A percentile compares a stretch with the other conserved stretches of the same genome.
Conservation (phyloP, 805 yeast genomes). For the Trichomonascus vanleenenianus region DNA sequence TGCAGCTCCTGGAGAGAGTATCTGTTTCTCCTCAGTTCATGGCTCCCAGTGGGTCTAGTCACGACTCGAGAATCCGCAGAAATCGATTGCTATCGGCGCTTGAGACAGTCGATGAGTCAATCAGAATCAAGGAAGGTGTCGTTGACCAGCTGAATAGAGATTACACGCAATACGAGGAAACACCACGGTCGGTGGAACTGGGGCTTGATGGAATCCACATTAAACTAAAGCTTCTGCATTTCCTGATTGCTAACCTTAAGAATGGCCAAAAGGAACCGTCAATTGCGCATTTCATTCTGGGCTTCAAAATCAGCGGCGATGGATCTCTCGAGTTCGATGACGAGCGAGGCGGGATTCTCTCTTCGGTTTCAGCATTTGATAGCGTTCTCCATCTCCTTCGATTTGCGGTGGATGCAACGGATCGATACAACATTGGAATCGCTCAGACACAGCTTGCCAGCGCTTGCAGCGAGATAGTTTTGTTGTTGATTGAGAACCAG, state of each 20-base stretch:
- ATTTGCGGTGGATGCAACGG: constrained; percentile 36
- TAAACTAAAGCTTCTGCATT: constrained; percentile 53
- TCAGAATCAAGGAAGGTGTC: constrained; percentile 63
- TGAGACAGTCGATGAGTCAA: constrained; percentile 71
- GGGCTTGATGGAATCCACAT: constrained; percentile 29
- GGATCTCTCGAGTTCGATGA: constrained; percentile 40
- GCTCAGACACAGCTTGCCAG: constrained; percentile 49
- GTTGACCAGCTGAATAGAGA: constrained; percentile 55
- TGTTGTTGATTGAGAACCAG: constrained; percentile 52
- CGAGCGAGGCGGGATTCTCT: constrained; percentile 43
- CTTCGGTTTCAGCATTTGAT: constrained; percentile 48
- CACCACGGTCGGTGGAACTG: constrained; percentile 30
- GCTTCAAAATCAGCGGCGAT: constrained; percentile 52
- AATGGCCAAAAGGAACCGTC: constrained; percentile 38
- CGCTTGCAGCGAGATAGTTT: constrained; percentile 50
- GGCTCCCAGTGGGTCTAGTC: constrained; percentile 20
- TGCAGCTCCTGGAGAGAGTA: constrained; percentile 46
- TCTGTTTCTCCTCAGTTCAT: constrained; percentile 43
- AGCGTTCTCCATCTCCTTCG: constrained; percentile 45
- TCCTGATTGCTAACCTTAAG: constrained; percentile 43
- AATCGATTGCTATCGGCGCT: constrained; percentile 63
- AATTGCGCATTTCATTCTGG: constrained; percentile 69
- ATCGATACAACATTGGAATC: constrained; percentile 37
- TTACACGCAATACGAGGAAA: constrained; percentile 15
- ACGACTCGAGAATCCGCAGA: constrained; percentile 33